A percentile compares a stretch with the other conserved stretches of the same genome.
Evolutionary conservation across 352 stramenopile genomes (phyloP).

Genomic region (Achlya hypogyna): DNA sequence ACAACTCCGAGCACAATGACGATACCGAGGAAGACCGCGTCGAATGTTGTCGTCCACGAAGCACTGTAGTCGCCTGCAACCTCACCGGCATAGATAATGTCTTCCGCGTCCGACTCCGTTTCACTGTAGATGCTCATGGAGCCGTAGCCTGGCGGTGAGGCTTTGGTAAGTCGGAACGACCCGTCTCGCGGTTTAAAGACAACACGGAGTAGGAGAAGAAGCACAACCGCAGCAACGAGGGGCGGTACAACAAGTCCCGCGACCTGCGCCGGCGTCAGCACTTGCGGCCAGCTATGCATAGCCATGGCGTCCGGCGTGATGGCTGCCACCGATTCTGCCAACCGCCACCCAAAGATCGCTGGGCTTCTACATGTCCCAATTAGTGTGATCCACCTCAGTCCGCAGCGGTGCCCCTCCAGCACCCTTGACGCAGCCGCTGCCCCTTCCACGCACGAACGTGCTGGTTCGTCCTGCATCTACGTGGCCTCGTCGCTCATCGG

Average conservation of each 20-base stretch:
- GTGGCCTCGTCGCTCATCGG: too few species aligned
- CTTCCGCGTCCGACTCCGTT: not conserved
- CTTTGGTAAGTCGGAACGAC: not conserved
- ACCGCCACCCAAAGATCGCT: not conserved
- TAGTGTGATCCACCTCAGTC: not conserved
- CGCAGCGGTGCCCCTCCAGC: not conserved
- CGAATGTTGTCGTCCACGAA: constrained; percentile 45
- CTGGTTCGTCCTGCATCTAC: too few species aligned
- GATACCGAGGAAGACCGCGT: constrained; percentile 54
- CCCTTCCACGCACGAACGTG: too few species aligned
- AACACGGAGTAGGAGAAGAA: constrained; percentile 55
- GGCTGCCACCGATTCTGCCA: not conserved
- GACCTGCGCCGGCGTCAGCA: constrained; percentile 4
- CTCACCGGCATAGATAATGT: constrained; percentile 32
- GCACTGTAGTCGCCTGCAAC: constrained; percentile 48
- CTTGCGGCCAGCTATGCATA: not conserved
- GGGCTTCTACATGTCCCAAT: not conserved
- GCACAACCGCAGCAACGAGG: constrained; percentile 36
- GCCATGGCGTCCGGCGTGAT: not conserved
- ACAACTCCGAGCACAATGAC: constrained; percentile 42
- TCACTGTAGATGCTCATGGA: not conserved
- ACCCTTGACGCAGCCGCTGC: too few species aligned
- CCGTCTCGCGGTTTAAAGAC: constrained; percentile 29
- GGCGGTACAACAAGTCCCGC: constrained; percentile 34
- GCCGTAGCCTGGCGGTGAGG: not conserved